phyloP scores from a whole-genome alignment of 257 asterid species.

The Schizonepeta tenuifolia region DNA sequence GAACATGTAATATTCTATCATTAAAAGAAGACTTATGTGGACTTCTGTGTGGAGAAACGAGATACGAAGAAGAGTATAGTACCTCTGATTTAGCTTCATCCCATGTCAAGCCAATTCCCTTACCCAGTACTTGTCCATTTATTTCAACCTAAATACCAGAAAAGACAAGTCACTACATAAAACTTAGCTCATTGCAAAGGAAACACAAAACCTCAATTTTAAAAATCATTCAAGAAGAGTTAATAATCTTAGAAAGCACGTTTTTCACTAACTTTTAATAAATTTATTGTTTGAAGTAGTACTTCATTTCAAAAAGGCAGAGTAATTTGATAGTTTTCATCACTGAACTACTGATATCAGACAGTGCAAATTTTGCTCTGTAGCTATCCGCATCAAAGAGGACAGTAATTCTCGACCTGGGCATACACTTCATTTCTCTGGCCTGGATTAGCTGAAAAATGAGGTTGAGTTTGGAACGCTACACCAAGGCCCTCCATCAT shows the following conservation, averaged over 20 bases:
- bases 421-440: constrained; percentile 81
- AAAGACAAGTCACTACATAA: constrained; percentile 19
- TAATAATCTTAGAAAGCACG: background rate
- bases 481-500: constrained; percentile 71
- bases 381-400: background rate
- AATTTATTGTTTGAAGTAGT: background rate
- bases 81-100: constrained; percentile 97
- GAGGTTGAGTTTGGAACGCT: constrained; percentile 84
- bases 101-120: constrained; percentile 85
- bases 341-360: background rate
- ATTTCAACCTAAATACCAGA: constrained; percentile 73
- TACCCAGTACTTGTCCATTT: constrained; percentile 82
- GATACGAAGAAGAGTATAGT: constrained; percentile 16
- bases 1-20: background rate
- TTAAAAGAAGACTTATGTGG: constrained; percentile 4
- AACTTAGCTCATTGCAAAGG: background rate
- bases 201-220: constrained; percentile 10
- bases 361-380: background rate
- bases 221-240: constrained; percentile 8
- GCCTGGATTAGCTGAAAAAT: constrained; percentile 65
- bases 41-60: constrained; percentile 10
- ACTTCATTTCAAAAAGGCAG: constrained; percentile 1
- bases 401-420: constrained; percentile 56
- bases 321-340: constrained; percentile 2
- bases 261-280: background rate